Evolutionary conservation across 108 stramenopile genomes (phyloP).

Genomic region (Skeletonema costatum): DNA sequence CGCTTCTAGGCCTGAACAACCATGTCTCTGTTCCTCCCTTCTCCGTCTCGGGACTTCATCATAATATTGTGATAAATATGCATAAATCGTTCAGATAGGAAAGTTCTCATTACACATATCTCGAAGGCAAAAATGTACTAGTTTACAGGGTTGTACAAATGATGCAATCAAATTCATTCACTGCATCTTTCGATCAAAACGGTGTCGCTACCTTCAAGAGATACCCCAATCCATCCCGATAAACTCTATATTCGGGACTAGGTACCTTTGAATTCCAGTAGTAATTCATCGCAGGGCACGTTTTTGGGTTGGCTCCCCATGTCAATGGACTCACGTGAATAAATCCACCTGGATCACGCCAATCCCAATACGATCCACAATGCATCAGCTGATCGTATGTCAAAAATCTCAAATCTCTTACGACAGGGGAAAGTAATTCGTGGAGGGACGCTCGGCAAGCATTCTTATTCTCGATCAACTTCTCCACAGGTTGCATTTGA

Average conservation of each 20-base stretch:
- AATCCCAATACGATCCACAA: conserved; percentile 43
- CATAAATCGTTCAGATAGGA: too few species aligned
- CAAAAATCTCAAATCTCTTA: conserved; percentile 19
- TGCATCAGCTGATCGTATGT: conserved; percentile 28
- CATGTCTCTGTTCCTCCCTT: too few species aligned
- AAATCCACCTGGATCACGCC: conserved; percentile 32
- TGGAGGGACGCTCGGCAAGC: neutral
- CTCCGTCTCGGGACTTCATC: too few species aligned
- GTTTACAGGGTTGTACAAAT: neutral
- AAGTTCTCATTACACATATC: too few species aligned
- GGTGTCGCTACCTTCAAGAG: conserved; percentile 27
- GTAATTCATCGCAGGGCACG: conserved; percentile 40
- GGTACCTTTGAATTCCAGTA: conserved; percentile 28
- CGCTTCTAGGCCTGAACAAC: too few species aligned
- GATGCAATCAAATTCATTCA: neutral
- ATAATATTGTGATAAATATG: too few species aligned
- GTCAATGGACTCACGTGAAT: conserved; percentile 39
- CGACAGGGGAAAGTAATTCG: neutral
- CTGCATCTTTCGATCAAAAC: neutral
- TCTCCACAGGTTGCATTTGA: neutral
- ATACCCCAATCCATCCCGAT: conserved; percentile 30
- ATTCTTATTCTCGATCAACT: conserved; percentile 15
- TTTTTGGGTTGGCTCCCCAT: conserved; percentile 30
- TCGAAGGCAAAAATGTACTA: neutral
- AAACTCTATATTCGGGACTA: conserved; percentile 18